These are phyloP conservation scores for Podila horticola DNA, from an alignment of 192 early-diverging fungal species.

Conservation along the genomic window DNA sequence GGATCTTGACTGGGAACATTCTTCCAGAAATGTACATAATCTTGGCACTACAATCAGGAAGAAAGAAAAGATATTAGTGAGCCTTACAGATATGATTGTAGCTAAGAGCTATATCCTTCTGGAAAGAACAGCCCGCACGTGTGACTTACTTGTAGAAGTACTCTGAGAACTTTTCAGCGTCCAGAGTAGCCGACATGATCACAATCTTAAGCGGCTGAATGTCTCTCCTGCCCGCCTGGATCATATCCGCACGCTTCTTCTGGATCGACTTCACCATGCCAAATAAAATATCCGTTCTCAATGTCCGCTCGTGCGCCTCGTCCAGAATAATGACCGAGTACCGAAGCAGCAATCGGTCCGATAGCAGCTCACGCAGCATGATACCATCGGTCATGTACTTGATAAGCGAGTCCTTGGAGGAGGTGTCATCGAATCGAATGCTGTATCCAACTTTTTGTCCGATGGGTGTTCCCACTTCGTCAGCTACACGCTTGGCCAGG, in stretches of 20 bases:
- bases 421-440: constrained; percentile 95
- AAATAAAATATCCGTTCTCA: constrained; percentile 97
- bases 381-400: constrained; percentile 98
- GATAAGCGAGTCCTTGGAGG: constrained; percentile 79
- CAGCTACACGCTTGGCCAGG: constrained; percentile 80
- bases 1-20: constrained; percentile 88
- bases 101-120: no score
- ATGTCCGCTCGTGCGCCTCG: constrained; percentile 98
- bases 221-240: constrained; percentile 45
- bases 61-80: neutral
- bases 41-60: constrained; percentile 60
- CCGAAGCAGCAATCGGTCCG: constrained; percentile 76
- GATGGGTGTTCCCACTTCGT: constrained; percentile 78
- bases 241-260: constrained; percentile 64
- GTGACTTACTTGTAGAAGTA: constrained; percentile 83
- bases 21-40: constrained; percentile 92
- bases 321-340: constrained; percentile 94
- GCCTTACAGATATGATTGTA: no score
- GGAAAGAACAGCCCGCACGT: no score
- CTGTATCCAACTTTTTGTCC: constrained; percentile 91
- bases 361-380: constrained; percentile 90
- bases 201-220: constrained; percentile 84
- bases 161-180: constrained; percentile 90
- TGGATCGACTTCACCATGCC: constrained; percentile 95
- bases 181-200: constrained; percentile 96